Evolutionary conservation across 1,139 yeast species (phyloP).

Genomic region (Kurtzmaniella quercitrusa): DNA sequence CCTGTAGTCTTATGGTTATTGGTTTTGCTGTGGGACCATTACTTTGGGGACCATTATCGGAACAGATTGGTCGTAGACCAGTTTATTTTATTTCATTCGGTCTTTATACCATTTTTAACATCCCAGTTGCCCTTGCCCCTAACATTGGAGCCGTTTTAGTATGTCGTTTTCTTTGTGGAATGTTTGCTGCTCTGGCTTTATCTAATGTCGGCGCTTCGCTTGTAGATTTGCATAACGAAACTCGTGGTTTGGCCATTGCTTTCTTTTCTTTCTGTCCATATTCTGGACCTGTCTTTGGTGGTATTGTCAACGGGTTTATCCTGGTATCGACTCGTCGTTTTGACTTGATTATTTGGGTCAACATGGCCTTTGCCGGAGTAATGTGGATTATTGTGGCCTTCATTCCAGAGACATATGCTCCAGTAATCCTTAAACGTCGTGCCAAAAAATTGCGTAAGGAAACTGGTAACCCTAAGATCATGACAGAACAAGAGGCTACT

Average conservation of each 20-base stretch:
- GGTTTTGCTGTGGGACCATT: slow-evolving; percentile 89
- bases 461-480: slow-evolving; percentile 75
- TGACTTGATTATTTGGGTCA: slow-evolving; percentile 80
- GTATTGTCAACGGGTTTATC: slow-evolving; percentile 85
- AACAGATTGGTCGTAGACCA: slow-evolving; percentile 80
- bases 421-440: slow-evolving; percentile 71
- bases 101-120: slow-evolving; percentile 72
- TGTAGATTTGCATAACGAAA: slow-evolving; percentile 76
- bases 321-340: slow-evolving; percentile 62
- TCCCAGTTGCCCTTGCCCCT: slow-evolving; percentile 84
- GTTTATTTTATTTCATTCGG: slow-evolving; percentile 76
- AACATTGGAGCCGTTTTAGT: slow-evolving; percentile 78
- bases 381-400: slow-evolving; percentile 62
- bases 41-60: slow-evolving; percentile 87
- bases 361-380: slow-evolving; percentile 85
- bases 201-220: slow-evolving; percentile 88
- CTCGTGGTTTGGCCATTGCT: slow-evolving; percentile 87
- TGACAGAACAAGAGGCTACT: slow-evolving; percentile 88
- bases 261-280: slow-evolving; percentile 90
- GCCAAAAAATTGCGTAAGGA: slow-evolving; percentile 70
- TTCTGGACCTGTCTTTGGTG: slow-evolving; percentile 89
- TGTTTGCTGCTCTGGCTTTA: slow-evolving; percentile 77
- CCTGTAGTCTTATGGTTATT: slow-evolving; percentile 82
- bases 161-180: slow-evolving; percentile 84
- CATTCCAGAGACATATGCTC: slow-evolving; percentile 90